Evolutionary conservation across 1,284 basidiomycete species (phyloP), one percentile per base, ranked within the genome.

Genomic region (Trichosporon coremiiforme): DNA sequence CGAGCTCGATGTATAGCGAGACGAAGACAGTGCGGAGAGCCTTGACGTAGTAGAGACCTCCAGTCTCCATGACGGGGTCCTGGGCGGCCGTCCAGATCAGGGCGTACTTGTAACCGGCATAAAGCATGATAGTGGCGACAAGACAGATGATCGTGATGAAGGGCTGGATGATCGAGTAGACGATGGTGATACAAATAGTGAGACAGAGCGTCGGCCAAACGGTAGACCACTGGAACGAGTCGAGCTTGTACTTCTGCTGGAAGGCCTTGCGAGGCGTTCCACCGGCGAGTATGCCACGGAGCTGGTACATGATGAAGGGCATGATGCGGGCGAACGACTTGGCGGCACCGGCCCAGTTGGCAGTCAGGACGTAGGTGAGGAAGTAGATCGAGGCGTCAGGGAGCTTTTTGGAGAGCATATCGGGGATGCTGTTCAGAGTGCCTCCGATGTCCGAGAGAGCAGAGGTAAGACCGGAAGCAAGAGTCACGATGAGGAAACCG

Each of bases 361-460:
- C 76, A 12, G 82, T 80, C 38, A 85, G 75, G 67, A 83, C 77
- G 72, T 78, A 65, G 85, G 93, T 95, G 67, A 98, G 86, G 90
- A 98, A 98, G 88, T 97, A 99, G 70, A 89, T 95, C 20, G 92
- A 93, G 0, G 94, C 92, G 71, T 87, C 82, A 0, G 96, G 96
- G 22, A 99, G 85, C 66, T 93, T 89, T 45, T 83, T 74, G 0
- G 94, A 91, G 64, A 97, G 86, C 8, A 91, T 82, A 0, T 83
- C 86, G 0, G 93, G 90, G 33, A 91, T 85, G 4, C 86, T 86
- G 1, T 84, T 83, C 0, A 91, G 90, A 76, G 90, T 87, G 64
- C 88, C 81, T 13, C 88, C 79, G 38, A 96, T 82, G n/a, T 85
- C 77, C 1, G 87, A 85, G 4, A 95, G 85, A 0, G 93, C 87